Percentiles rank a stretch among this genome's conserved stretches.
Conservation (phyloP, 1,139 yeast species). For the Hyphopichia buzzinii region DNA sequence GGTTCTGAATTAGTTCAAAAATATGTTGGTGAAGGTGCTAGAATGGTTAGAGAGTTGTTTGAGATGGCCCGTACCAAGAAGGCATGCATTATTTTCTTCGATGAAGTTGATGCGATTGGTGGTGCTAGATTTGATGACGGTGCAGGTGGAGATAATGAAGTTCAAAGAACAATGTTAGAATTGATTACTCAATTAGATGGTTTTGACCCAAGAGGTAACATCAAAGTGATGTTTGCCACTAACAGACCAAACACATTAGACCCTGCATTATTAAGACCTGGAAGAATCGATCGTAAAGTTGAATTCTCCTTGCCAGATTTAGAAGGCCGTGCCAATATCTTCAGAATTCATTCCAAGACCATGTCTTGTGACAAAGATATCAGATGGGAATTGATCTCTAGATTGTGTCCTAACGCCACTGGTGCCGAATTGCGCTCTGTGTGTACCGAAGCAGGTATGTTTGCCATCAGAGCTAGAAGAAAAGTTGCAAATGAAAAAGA, state of each 20-base stretch:
- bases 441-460: conserved; percentile 99
- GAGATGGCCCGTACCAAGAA: conserved; percentile 98
- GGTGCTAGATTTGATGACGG: conserved; percentile 99
- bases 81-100: conserved; percentile 94
- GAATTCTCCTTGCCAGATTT: conserved; percentile 94
- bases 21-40: conserved; percentile 98
- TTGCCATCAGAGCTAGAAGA: conserved; percentile 96
- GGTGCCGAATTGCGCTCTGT: conserved; percentile 98
- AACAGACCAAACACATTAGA: conserved; percentile 97
- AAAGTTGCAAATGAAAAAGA: conserved; percentile 98
- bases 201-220: conserved; percentile 96
- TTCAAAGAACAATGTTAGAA: conserved; percentile 98
- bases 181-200: conserved; percentile 96
- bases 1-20: conserved; percentile 98
- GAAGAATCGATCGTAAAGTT: conserved; percentile 96
- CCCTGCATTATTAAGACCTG: conserved; percentile 97
- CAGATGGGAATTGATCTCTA: conserved; percentile 96
- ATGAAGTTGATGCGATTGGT: conserved; percentile 97
- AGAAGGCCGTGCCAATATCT: conserved; percentile 96
- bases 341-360: conserved; percentile 93
- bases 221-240: conserved; percentile 98
- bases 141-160: conserved; percentile 99
- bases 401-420: conserved; percentile 96
- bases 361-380: conserved; percentile 97
- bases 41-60: conserved; percentile 97